Conservation (phyloP, 495 filamentous ascomycete genomes). For the Penicillium cosmopolitanum region DNA sequence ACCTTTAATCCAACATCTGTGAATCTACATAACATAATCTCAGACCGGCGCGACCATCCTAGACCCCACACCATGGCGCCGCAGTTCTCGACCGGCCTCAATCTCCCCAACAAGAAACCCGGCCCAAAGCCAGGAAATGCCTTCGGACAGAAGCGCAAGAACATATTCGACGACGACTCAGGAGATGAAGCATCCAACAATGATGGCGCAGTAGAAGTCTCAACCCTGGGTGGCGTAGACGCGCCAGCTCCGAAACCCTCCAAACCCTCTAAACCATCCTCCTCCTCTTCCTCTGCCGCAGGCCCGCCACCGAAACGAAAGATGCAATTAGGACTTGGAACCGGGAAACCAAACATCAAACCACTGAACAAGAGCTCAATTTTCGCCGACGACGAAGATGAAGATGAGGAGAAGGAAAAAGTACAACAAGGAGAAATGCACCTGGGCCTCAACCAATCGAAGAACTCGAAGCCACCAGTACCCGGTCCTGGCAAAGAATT, state of each 20-base stretch:
- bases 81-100: constrained; percentile 61
- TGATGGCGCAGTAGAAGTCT: constrained; percentile 37
- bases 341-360: constrained; percentile 33
- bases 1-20: too few species aligned
- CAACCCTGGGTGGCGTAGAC: constrained; percentile 48
- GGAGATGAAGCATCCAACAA: constrained; percentile 44
- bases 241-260: constrained; percentile 18
- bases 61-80: constrained; percentile 33
- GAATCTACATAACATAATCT: not conserved
- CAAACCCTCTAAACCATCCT: constrained; percentile 8
- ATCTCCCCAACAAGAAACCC: constrained; percentile 53
- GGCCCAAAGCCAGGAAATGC: constrained; percentile 27
- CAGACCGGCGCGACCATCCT: not conserved
- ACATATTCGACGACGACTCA: constrained; percentile 52
- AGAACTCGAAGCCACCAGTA: constrained; percentile 8
- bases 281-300: constrained; percentile 4
- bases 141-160: constrained; percentile 52
- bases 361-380: constrained; percentile 45
- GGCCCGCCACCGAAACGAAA: constrained; percentile 43
- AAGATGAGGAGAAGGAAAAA: constrained; percentile 33
- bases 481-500: constrained; percentile 31
- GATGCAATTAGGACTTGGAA: constrained; percentile 31
- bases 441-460: constrained; percentile 25
- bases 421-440: constrained; percentile 22
- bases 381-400: constrained; percentile 47